These are phyloP conservation scores for Pseudogymnoascus sp. DNA, from an alignment of 2,329 filamentous ascomycete genomes.

Conservation along the genomic window DNA sequence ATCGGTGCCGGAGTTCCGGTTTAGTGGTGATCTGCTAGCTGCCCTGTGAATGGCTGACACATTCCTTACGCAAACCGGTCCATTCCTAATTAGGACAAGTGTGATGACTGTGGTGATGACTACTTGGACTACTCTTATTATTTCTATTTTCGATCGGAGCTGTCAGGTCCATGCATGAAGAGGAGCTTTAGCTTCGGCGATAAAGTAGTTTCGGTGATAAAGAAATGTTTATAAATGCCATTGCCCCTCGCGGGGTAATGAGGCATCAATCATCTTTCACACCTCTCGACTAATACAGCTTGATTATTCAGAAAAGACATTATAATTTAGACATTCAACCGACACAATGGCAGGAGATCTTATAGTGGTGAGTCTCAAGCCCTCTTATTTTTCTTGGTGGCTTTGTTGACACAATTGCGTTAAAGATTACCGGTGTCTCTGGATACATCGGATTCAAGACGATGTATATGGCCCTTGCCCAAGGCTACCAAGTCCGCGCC, in stretches of 20 bases:
- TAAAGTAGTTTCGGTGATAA: not conserved
- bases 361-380: slow-evolving; percentile 15
- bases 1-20: slow-evolving; percentile 4
- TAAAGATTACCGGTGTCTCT: slow-evolving; percentile 22
- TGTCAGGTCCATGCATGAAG: not conserved
- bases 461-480: slow-evolving; percentile 6
- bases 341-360: slow-evolving; percentile 16
- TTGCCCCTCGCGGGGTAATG: not conserved
- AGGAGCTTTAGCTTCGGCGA: not conserved
- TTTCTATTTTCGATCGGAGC: not conserved
- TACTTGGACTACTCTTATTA: not conserved
- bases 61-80: not conserved
- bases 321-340: not conserved
- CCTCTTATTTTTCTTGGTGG: not conserved
- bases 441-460: slow-evolving; percentile 21
- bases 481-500: slow-evolving; percentile 8
- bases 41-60: not conserved
- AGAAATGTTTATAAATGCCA: not conserved
- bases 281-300: not conserved
- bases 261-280: not conserved
- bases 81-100: not conserved
- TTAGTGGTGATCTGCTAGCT: not conserved
- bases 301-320: no score
- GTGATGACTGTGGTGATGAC: not conserved
- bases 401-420: not conserved